Evolutionary conservation across 2,329 filamentous ascomycete genomes (phyloP).

Genomic region (Hypoxylon sp.): DNA sequence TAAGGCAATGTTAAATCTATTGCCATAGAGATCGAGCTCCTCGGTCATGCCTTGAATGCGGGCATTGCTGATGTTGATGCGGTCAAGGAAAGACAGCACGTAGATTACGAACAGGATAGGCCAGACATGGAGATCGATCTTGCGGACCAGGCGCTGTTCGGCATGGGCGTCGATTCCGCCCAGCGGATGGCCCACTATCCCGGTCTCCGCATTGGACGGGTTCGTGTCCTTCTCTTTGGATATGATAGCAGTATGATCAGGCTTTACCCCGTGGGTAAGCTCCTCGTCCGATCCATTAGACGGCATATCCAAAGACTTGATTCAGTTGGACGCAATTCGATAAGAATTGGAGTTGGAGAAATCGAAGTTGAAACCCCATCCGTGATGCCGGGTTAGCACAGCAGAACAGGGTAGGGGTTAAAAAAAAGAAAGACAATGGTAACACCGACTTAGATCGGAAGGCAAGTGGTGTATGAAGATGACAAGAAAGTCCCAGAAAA

Average conservation of each 20-base stretch:
- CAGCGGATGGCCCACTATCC: conserved; percentile 4
- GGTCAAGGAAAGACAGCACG: conserved; percentile 61
- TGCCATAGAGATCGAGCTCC: conserved; percentile 60
- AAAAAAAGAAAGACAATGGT: conserved; percentile 32
- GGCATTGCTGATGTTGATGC: conserved; percentile 65
- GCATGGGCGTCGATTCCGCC: conserved; percentile 53
- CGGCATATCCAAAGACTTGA: conserved; percentile 23
- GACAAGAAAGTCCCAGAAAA: conserved; percentile 2
- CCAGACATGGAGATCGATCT: conserved; percentile 60
- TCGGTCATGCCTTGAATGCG: conserved; percentile 60
- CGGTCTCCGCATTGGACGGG: conserved; percentile 3
- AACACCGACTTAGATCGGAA: conserved; percentile 28
- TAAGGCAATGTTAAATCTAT: conserved; percentile 62
- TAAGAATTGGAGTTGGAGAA: conserved; percentile 5
- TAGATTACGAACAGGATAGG: conserved; percentile 61
- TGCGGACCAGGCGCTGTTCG: conserved; percentile 57
- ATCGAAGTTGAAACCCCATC: conserved; percentile 11
- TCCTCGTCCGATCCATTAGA: conserved; percentile 32
- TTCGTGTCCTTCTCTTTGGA: conserved; percentile 19
- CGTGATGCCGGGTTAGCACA: neutral
- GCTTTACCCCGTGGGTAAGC: conserved; percentile 20
- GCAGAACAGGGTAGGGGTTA: conserved; percentile 6
- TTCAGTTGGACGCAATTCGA: neutral
- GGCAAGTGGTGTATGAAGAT: conserved; percentile 12
- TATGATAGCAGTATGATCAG: conserved; percentile 24